Base-by-base conservation (phyloP, 768 basidiomycete genomes). In the Mycena belliarum region DNA sequence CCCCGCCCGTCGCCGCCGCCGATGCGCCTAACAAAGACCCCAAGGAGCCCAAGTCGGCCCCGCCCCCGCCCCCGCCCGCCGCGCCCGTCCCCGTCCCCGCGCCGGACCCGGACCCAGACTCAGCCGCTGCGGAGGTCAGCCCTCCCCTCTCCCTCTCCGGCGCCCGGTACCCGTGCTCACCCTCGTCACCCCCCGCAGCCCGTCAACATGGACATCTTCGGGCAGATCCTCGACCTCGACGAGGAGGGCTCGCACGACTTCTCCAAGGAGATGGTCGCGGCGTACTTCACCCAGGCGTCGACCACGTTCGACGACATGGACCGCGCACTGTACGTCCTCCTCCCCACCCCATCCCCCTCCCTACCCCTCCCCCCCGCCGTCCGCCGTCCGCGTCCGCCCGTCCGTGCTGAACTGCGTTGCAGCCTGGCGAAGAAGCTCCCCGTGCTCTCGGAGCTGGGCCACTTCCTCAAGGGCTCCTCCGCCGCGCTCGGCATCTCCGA, bases 401-500 rank as follows among this genome's bases (percentile, higher is more conserved):
- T n/a, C 53, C 26, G 15, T 47, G 49, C 44, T 62, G 43, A 45
- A 21, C 56, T 57, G 63, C 55, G 46, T 63, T 60, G 20, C 70
- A 93, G 91, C 60, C 65, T 66, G 37, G 70, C 66, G 23, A 81
- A 85, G 60, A 81, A 95, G 63, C 82, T 96, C 11, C 63, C 66
- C 11, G 69, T 81, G 53, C 83, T 99, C 18, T 88, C 91, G 3
- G 73, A 76, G 18, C 79, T 89, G 11, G 97, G 95, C 0, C 96
- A 99, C 74, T 99, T 92, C 75, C 85, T 98, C 69, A 99, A 98
- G 73, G 96, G 96, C 45, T 98, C 95, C 3, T 96, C 95, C 14
- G 95, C 95, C 26, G 93, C 95, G 3, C 81, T 99, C 43, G 96
- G 97, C 25, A 83, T 95, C 28, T 74, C 75, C 56, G 83, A 83